Evolutionary conservation across 805 yeast genomes (phyloP).

Genomic region (Saturnispora sekii): DNA sequence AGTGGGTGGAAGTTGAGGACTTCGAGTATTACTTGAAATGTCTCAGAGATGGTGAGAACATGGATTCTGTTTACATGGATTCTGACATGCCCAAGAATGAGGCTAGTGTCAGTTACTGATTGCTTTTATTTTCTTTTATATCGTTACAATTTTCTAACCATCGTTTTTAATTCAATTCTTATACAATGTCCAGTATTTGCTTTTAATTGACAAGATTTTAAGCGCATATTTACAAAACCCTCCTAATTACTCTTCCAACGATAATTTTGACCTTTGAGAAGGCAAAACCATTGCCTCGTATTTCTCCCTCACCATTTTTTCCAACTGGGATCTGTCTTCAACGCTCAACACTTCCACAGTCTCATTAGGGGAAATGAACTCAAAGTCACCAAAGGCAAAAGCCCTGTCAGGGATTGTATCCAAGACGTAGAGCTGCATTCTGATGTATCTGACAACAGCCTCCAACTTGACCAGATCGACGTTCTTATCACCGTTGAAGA

Average conservation of each 20-base stretch:
- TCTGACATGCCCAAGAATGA: no score
- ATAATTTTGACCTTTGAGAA: slow-evolving; percentile 44
- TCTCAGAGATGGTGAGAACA: neutral
- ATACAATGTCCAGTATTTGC: no score
- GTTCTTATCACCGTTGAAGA: slow-evolving; percentile 76
- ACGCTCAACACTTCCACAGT: slow-evolving; percentile 62
- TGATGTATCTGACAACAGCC: slow-evolving; percentile 79
- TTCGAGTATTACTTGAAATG: slow-evolving; percentile 33
- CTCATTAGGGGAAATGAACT: slow-evolving; percentile 74
- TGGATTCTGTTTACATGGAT: no score
- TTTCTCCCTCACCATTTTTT: slow-evolving; percentile 39
- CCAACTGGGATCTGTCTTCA: slow-evolving; percentile 51
- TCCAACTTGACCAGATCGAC: slow-evolving; percentile 78
- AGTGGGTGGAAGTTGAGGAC: slow-evolving; percentile 54
- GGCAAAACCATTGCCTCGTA: slow-evolving; percentile 50
- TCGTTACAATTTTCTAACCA: no score
- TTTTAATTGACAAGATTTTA: no score
- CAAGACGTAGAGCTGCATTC: slow-evolving; percentile 82
- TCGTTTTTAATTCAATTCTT: no score
- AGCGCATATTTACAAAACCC: no score
- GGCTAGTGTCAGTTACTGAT: no score
- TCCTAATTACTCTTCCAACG: slow-evolving; percentile 33
- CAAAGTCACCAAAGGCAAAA: slow-evolving; percentile 84
- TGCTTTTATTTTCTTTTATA: no score
- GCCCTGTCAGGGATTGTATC: slow-evolving; percentile 83